Conservation (phyloP, 306 rosid genomes). For the Vigna radiata region DNA sequence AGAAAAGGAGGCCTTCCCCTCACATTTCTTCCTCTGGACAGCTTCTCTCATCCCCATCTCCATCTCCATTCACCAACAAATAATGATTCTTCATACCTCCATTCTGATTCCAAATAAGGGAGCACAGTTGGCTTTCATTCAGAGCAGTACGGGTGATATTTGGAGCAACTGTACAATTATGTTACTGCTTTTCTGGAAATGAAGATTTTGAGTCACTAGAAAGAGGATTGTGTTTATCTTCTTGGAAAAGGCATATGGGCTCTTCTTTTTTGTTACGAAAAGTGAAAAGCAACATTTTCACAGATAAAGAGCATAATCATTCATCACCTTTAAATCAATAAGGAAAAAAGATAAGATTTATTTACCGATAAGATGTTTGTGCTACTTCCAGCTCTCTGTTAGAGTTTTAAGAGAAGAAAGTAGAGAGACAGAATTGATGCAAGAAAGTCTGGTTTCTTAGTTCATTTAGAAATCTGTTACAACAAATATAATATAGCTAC, state of each 20-base stretch:
- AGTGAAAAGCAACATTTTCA: conserved; percentile 30
- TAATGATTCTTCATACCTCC: conserved; percentile 56
- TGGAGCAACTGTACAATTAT: conserved; percentile 67
- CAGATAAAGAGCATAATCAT: conserved; percentile 27
- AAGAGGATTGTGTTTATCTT: conserved; percentile 86
- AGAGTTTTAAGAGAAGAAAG: too few species aligned
- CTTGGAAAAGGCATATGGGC: conserved; percentile 57
- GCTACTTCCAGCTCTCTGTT: conserved; percentile 1
- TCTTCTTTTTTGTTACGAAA: neutral
- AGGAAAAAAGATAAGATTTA: neutral
- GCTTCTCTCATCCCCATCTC: too few species aligned
- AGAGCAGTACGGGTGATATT: conserved; percentile 70
- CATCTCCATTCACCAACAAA: too few species aligned
- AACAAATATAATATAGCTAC: too few species aligned
- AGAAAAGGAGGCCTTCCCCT: too few species aligned
- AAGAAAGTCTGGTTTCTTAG: too few species aligned
- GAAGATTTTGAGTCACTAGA: conserved; percentile 75
- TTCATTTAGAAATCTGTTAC: too few species aligned
- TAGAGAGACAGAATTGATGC: too few species aligned
- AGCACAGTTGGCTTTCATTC: conserved; percentile 80
- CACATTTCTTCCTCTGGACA: too few species aligned
- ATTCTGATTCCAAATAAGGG: conserved; percentile 92
- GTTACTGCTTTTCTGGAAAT: conserved; percentile 75
- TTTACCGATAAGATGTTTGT: neutral
- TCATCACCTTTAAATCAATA: conserved; percentile 23